Conservation (phyloP, 192 early-diverging fungal genomes). For the Podila clonocystis region DNA sequence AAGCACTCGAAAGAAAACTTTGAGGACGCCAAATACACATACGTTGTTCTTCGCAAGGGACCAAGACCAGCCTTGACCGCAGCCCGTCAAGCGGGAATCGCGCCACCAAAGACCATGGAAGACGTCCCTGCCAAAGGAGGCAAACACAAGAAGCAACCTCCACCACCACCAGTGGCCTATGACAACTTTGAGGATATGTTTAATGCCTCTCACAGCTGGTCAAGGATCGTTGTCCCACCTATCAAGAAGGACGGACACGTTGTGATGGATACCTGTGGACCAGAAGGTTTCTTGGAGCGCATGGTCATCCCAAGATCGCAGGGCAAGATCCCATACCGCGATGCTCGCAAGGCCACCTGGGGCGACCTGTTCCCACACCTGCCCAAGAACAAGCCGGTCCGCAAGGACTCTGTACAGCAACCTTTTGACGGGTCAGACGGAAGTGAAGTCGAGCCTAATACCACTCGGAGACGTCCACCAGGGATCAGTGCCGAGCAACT, state of each 20-base stretch:
- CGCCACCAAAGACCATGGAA: neutral
- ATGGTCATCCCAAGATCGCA: constrained; percentile 75
- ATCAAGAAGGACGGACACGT: constrained; percentile 84
- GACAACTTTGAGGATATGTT: constrained; percentile 33
- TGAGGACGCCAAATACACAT: constrained; percentile 83
- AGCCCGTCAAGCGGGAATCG: neutral
- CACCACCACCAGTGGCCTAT: constrained; percentile 41
- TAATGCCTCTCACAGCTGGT: constrained; percentile 66
- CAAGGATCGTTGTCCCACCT: constrained; percentile 77
- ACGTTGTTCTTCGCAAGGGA: constrained; percentile 79
- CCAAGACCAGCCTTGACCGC: constrained; percentile 48
- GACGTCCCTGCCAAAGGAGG: neutral
- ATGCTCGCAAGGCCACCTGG: constrained; percentile 81
- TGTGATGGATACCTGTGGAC: constrained; percentile 69
- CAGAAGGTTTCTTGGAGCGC: constrained; percentile 65
- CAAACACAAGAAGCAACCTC: constrained; percentile 37
- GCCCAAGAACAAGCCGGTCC: constrained; percentile 63
- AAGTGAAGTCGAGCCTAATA: neutral
- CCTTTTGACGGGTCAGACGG: constrained; percentile 6
- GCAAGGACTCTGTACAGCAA: constrained; percentile 24
- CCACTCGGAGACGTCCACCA: neutral
- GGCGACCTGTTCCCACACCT: constrained; percentile 84
- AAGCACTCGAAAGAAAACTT: constrained; percentile 72
- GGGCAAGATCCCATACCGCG: constrained; percentile 75
- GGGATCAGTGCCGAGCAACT: constrained; percentile 25